phyloP scores from a whole-genome alignment of 768 basidiomycete genomes.

The Podaxis sp. region DNA sequence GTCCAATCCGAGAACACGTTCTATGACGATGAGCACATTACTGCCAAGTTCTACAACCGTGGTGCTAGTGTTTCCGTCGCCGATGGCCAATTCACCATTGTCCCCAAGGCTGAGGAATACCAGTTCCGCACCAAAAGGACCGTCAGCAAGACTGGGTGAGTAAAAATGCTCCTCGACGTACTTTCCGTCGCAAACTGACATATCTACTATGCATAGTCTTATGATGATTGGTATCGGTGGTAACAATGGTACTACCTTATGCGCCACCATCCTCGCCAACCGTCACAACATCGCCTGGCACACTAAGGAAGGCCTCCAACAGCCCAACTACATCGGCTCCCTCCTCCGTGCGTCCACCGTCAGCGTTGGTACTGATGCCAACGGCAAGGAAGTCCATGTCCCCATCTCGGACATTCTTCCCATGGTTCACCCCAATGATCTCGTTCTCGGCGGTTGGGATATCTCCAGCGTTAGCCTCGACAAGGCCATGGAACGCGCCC shows the following conservation, averaged over 20 bases:
- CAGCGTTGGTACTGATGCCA: slow-evolving; percentile 79
- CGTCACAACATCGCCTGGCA: slow-evolving; percentile 92
- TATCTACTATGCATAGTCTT: slow-evolving; percentile 49
- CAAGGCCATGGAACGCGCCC: slow-evolving; percentile 89
- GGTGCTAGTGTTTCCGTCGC: slow-evolving; percentile 68
- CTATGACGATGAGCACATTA: slow-evolving; percentile 84
- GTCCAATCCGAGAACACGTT: slow-evolving; percentile 81
- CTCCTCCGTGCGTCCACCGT: slow-evolving; percentile 95
- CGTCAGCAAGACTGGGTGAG: slow-evolving; percentile 91
- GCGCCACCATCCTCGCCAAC: slow-evolving; percentile 95
- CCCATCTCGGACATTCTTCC: slow-evolving; percentile 92
- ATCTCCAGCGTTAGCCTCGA: slow-evolving; percentile 86
- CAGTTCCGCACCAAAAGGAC: slow-evolving; percentile 90
- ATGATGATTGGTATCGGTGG: slow-evolving; percentile 98
- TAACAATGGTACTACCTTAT: slow-evolving; percentile 95
- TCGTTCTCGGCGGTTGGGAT: slow-evolving; percentile 98
- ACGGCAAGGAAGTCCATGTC: slow-evolving; percentile 88
- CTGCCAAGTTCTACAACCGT: slow-evolving; percentile 79
- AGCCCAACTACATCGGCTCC: slow-evolving; percentile 98
- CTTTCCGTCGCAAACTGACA: slow-evolving; percentile 16
- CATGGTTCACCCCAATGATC: slow-evolving; percentile 98
- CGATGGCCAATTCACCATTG: slow-evolving; percentile 76
- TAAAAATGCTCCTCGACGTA: slow-evolving; percentile 20
- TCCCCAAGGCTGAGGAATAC: slow-evolving; percentile 75
- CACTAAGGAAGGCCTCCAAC: slow-evolving; percentile 89